phyloP scores from a whole-genome alignment of 1,284 basidiomycete species.

The Uromyces viciae-fabae region DNA sequence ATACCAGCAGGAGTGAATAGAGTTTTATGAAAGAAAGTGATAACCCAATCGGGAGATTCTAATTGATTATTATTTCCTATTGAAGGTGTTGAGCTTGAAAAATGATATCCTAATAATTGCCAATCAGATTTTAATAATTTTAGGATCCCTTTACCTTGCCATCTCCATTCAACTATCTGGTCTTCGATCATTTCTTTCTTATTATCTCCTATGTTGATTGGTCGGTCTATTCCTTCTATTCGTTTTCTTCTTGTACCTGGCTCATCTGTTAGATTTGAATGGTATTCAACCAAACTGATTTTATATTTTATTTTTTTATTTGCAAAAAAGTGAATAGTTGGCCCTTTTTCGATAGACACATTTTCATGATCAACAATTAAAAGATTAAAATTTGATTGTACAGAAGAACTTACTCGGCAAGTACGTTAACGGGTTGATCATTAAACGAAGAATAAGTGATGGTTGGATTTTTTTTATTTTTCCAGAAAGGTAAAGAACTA shows the following conservation, averaged over 20 bases:
- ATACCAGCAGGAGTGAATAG: conserved; percentile 61
- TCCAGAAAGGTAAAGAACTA: conserved; percentile 31
- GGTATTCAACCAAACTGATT: conserved; percentile 30
- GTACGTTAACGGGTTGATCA: conserved; percentile 5
- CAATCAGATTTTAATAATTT: conserved; percentile 59
- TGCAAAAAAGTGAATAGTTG: no score
- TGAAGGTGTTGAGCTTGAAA: conserved; percentile 25
- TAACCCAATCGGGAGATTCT: conserved; percentile 58
- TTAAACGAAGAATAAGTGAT: conserved; percentile 23
- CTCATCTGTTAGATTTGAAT: neutral
- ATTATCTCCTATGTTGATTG: neutral
- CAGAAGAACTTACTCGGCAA: conserved; percentile 4
- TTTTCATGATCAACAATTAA: neutral
- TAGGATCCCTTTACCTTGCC: conserved; percentile 59
- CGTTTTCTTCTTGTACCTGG: neutral
- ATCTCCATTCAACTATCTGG: conserved; percentile 51
- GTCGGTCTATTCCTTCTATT: conserved; percentile 29
- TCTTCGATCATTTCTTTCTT: neutral
- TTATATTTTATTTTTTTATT: no score
- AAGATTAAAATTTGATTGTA: neutral
- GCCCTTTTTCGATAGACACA: neutral
- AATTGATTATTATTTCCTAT: neutral
- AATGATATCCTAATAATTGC: conserved; percentile 59
- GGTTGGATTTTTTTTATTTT: conserved; percentile 29
- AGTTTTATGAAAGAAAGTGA: conserved; percentile 61